Base-by-base conservation (phyloP, 148 eudicot species). In the Diospyros lotus region DNA sequence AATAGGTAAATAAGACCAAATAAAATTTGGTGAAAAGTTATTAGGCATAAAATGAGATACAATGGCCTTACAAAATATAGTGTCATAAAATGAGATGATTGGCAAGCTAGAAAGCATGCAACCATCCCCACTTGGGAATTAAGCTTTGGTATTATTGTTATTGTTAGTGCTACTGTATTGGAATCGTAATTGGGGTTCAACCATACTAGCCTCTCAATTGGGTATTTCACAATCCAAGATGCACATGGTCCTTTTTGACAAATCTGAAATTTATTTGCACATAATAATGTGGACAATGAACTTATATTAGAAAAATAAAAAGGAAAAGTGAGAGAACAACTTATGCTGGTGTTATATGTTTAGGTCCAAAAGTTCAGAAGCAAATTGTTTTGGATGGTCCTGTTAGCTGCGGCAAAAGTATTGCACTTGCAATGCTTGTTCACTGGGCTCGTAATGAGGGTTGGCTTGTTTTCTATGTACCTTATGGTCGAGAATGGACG, bases 391-490 rank as follows among this genome's bases (percentile, higher is more conserved):
- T 95, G 85, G 98, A 95, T 86, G 97, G 98, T 72, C 97, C 90
- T 61, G 89, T 87, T 53, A 90, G 92, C 75, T 89, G 89, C 75
- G 98, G 98, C 63, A 95, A 95, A 87, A 95, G 98, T 79, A 89
- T 92, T 74, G 86, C 94, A 4, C 90, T 95, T 74, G 95, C 98
- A 70, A 87, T 95, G 97, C 98, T 95, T 74, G 98, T 90, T 80
- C 86, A 92, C 17, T 95, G 98, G 98, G 98, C 98, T 54, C 97
- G 98, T 61, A 83, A 86, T 74, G 96, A 92, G 84, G 98, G 97
- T 59, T 95, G 98, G 98, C 82, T 95, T 70, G 98, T 95, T 52
- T 74, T 95, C 50, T 95, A 95, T 84, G 85, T 78, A 14, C 97
- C 98, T 15, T 81, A 81, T 73, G 99, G 93, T 61, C 88, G 79